Conservation (phyloP, 768 basidiomycete genomes). For the Trametes sanguinea region DNA sequence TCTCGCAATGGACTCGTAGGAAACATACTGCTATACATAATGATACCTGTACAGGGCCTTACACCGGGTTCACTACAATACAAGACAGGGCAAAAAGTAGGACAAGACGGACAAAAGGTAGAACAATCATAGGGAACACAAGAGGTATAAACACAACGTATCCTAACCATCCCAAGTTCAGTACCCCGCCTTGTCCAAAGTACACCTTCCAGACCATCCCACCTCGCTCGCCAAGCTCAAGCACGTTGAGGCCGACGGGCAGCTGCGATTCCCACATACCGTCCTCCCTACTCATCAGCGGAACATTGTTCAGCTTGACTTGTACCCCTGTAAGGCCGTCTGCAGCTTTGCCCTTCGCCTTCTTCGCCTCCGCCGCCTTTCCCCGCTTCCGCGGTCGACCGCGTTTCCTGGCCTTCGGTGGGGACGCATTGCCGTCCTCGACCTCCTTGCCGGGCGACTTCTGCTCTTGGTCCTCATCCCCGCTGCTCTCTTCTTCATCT, state of each 20-base stretch:
- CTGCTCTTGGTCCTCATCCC: slow-evolving; percentile 26
- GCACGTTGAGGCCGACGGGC: slow-evolving; percentile 55
- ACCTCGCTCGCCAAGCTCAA: slow-evolving; percentile 75
- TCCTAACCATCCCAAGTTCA: not conserved
- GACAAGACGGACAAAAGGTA: not conserved
- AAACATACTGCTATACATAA: slow-evolving; percentile 19
- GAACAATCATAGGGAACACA: not conserved
- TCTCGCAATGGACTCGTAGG: not conserved
- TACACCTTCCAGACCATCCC: slow-evolving; percentile 74
- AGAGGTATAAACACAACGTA: not conserved
- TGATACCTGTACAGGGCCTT: slow-evolving; percentile 19
- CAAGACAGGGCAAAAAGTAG: not conserved
- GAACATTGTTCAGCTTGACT: slow-evolving; percentile 61
- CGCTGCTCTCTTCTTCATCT: slow-evolving; percentile 52
- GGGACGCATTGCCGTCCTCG: slow-evolving; percentile 19
- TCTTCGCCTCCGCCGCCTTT: slow-evolving; percentile 17
- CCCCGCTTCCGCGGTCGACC: slow-evolving; percentile 26
- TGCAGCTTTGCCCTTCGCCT: slow-evolving; percentile 22
- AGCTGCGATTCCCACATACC: slow-evolving; percentile 67
- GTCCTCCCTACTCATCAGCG: slow-evolving; percentile 45
- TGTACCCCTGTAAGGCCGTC: slow-evolving; percentile 49
- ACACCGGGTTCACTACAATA: slow-evolving; percentile 1
- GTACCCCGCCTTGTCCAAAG: slow-evolving; percentile 37
- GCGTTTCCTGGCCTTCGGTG: slow-evolving; percentile 15
- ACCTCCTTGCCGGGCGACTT: slow-evolving; percentile 24